Percentiles rank a stretch among this genome's conserved stretches.
Evolutionary conservation across 352 stramenopile genomes (phyloP).

Genomic region (Globisporangium mamillatum): DNA sequence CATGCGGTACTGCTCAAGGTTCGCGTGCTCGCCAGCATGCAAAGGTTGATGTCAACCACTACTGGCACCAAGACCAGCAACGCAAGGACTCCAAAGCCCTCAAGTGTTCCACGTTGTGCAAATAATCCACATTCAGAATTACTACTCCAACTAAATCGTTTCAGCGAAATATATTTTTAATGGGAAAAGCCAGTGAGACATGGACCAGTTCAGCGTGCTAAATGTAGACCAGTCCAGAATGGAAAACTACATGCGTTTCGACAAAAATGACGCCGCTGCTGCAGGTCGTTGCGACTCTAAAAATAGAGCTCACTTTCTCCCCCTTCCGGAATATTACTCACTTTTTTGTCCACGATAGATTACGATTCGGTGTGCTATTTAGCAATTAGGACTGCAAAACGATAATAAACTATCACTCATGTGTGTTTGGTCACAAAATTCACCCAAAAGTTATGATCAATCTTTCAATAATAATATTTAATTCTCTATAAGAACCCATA

Average conservation of each 20-base stretch:
- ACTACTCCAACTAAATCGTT: neutral
- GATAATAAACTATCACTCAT: neutral
- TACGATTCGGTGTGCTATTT: neutral
- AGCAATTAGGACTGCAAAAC: neutral
- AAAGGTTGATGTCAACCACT: neutral
- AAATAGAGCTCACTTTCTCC: neutral
- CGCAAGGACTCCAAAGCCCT: neutral
- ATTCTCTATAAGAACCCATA: neutral
- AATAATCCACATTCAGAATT: neutral
- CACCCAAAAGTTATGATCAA: neutral
- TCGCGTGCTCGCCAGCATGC: neutral
- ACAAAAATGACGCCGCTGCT: neutral
- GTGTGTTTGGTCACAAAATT: neutral
- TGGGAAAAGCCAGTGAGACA: neutral
- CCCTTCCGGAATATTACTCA: neutral
- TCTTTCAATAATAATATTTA: neutral
- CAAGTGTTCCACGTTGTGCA: neutral
- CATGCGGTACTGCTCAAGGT: neutral
- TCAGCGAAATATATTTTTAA: neutral
- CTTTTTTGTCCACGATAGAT: neutral
- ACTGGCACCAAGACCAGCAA: neutral
- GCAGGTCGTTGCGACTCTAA: neutral
- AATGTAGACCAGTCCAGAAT: neutral
- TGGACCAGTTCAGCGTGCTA: neutral
- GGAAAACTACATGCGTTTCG: neutral